These are phyloP conservation scores for Sarocladium kiliense DNA, from an alignment of 2,329 filamentous ascomycete genomes.

Conservation along the genomic window DNA sequence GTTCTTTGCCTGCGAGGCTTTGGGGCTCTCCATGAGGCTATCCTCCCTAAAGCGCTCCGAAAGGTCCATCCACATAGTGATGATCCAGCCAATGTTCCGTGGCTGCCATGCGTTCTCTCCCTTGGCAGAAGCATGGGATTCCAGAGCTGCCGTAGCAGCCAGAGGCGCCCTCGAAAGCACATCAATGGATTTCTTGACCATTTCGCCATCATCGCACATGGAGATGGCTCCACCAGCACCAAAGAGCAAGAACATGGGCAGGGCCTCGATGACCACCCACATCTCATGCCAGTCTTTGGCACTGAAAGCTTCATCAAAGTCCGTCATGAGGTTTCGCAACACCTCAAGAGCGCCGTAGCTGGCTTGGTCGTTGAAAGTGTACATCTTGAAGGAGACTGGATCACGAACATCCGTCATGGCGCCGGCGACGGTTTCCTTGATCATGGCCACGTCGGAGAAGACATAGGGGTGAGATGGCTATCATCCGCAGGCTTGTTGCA, in stretches of 20 bases:
- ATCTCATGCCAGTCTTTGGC: constrained; percentile 28
- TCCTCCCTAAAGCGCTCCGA: constrained; percentile 11
- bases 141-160: constrained; percentile 26
- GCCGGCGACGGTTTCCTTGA: constrained; percentile 19
- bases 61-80: constrained; percentile 28
- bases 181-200: constrained; percentile 15
- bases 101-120: constrained; percentile 21
- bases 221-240: constrained; percentile 7
- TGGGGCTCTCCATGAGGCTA: constrained; percentile 15
- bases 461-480: constrained; percentile 26
- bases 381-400: constrained; percentile 27
- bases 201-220: constrained; percentile 21
- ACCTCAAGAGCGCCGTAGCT: constrained; percentile 27
- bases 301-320: constrained; percentile 27
- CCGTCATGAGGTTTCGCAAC: constrained; percentile 34
- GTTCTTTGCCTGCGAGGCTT: constrained; percentile 15
- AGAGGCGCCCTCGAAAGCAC: constrained; percentile 26
- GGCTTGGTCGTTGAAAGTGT: constrained; percentile 35
- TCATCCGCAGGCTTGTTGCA: constrained; percentile 24
- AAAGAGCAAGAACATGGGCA: constrained; percentile 23
- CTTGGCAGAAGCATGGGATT: neutral
- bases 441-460: constrained; percentile 23
- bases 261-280: constrained; percentile 35
- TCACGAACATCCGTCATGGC: constrained; percentile 13
- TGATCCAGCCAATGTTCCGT: constrained; percentile 30